Evolutionary conservation across 331 rosid species (phyloP).

Genomic region (Erythrophleum ivorense): DNA sequence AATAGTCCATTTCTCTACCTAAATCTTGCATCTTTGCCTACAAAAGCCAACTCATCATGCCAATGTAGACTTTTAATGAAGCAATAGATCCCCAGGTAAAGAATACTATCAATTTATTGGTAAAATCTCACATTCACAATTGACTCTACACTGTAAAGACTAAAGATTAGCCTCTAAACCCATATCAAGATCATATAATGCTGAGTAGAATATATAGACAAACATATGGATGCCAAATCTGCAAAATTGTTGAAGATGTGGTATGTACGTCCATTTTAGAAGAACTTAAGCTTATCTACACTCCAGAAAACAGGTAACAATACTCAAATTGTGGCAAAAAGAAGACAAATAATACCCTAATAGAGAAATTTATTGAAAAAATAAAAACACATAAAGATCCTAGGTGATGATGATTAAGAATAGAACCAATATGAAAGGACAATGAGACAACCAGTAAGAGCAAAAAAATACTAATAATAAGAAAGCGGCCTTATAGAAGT

Average conservation of each 20-base stretch:
- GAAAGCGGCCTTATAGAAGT: not conserved
- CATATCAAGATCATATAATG: not conserved
- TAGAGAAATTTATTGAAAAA: not conserved
- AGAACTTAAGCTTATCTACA: not conserved
- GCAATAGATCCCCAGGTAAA: not conserved
- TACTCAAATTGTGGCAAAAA: not conserved
- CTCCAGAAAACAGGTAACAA: not conserved
- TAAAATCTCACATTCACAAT: too few species aligned
- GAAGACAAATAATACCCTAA: not conserved
- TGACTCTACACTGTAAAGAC: not conserved
- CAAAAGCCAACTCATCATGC: not conserved
- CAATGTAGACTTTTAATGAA: not conserved
- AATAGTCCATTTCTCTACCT: not conserved
- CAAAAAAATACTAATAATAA: not conserved
- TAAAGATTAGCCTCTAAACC: not conserved
- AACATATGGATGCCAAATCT: slow-evolving; percentile 1
- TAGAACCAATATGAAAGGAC: not conserved
- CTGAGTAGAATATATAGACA: not conserved
- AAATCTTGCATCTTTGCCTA: not conserved
- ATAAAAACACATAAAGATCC: not conserved
- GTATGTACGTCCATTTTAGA: not conserved
- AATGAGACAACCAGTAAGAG: not conserved
- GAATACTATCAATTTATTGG: too few species aligned
- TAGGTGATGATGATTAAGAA: not conserved
- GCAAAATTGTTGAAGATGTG: not conserved